Evolutionary conservation across 2,329 filamentous ascomycete species (phyloP).

Genomic region (Calonectria crousiana): DNA sequence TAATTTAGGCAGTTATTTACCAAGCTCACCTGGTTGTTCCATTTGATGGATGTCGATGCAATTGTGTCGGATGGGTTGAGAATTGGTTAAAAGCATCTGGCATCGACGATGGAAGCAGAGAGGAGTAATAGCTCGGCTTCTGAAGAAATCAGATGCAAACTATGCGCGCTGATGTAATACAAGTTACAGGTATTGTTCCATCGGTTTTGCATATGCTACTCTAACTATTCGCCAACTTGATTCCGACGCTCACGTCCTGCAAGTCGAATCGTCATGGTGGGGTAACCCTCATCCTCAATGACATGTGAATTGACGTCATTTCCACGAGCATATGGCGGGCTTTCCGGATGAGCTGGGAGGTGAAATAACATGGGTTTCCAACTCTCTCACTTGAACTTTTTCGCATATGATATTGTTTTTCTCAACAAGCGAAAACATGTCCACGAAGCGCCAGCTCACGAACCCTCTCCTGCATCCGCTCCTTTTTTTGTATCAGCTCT

Average conservation of each 20-base stretch:
- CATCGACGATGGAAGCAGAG: neutral
- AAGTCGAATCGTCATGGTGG: slow-evolving; percentile 15
- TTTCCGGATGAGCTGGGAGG: neutral
- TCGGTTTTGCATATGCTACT: neutral
- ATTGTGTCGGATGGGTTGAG: neutral
- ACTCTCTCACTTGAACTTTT: neutral
- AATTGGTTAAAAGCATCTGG: neutral
- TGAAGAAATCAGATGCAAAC: neutral
- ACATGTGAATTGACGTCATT: slow-evolving; percentile 24
- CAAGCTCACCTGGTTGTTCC: neutral
- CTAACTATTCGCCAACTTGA: neutral
- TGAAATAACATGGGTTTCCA: neutral
- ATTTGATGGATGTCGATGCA: neutral
- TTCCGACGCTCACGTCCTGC: neutral
- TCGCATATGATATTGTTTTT: neutral
- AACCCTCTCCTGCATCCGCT: slow-evolving; percentile 66
- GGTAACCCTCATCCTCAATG: neutral
- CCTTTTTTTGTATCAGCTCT: slow-evolving; percentile 71
- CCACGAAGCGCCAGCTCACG: neutral
- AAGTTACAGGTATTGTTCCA: neutral
- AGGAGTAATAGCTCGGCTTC: neutral
- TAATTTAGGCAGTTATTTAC: too few relatives aligned
- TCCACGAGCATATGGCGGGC: neutral
- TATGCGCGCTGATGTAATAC: neutral
- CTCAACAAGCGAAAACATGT: neutral